Evolutionary conservation across 345 rosid species (phyloP).

Genomic region (Raphanus sativus): DNA sequence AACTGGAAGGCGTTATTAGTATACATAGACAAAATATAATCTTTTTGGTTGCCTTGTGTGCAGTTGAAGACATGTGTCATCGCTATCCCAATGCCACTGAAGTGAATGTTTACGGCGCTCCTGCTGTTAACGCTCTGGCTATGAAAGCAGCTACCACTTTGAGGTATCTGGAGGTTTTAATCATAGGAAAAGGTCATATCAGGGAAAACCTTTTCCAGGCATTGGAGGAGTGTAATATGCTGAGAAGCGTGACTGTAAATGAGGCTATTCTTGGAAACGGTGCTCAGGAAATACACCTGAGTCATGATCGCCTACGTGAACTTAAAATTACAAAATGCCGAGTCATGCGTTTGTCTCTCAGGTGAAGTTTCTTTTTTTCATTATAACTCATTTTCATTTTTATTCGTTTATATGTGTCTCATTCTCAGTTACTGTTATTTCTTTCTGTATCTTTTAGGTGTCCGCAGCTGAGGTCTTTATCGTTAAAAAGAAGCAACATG

Average conservation of each 20-base stretch:
- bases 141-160: constrained; percentile 70
- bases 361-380: constrained; percentile 46
- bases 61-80: constrained; percentile 88
- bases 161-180: constrained; percentile 79
- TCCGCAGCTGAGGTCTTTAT: constrained; percentile 72
- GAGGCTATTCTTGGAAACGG: constrained; percentile 80
- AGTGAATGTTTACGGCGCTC: constrained; percentile 70
- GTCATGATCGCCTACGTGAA: constrained; percentile 71
- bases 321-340: constrained; percentile 86
- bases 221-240: constrained; percentile 69
- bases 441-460: constrained; percentile 56
- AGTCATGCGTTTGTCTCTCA: constrained; percentile 74
- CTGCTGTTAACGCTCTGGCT: constrained; percentile 60
- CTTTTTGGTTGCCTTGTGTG: constrained; percentile 11
- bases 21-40: not conserved
- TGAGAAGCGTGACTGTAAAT: constrained; percentile 68
- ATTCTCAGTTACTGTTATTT: not conserved
- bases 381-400: not conserved
- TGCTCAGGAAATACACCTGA: constrained; percentile 76
- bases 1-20: not conserved
- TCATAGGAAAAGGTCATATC: constrained; percentile 70
- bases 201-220: constrained; percentile 78
- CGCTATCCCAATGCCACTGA: constrained; percentile 89
- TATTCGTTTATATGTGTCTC: constrained; percentile 14
- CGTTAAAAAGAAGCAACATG: constrained; percentile 93